Base-by-base conservation (phyloP, 163 green algal genomes). In the Chloromonas sp. region DNA sequence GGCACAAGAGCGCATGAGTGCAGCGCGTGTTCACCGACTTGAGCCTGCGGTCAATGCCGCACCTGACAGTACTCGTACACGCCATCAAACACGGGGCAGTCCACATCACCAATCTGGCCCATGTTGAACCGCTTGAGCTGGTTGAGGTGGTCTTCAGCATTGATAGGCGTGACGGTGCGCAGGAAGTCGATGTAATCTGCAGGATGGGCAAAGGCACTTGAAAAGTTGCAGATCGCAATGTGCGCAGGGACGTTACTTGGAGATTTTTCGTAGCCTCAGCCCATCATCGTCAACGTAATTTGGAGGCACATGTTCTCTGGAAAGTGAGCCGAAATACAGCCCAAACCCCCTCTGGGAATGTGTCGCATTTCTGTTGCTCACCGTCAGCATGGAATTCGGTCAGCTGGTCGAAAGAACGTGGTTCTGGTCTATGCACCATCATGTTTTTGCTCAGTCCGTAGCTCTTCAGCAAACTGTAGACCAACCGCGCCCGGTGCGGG, bases 101-200 rank as follows among this genome's bases (percentile, higher is more conserved):
- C 92, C 2, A 90, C 91, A 83, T 95, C 92, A 1, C 92, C 96
- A 1, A 95, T 94, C 77, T 95, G 91, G 71, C 95, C 96, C 85
- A 98, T 94, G 91, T 99, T 98, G 92, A 98, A 98, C 58, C 95
- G 92, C 58, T 93, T 91, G 84, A 99, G 94, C 88, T 98, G 94
- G 71, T 89, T 91, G 83, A 97, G 90, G 84, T 98, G 95, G 86
- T 99, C 97, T 36, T 98, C 94, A 82, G 98, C 94, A 84, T 96
- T 97, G 84, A 97, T 92, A 0, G 95, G 95, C 0, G 94, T 98
- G 0, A 98, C 95, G 70, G 87, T 92, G 70, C 89, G 92, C 57
- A 99, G 92, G 86, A 98, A 98, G 84, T 95, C 90, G 58, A 98
- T 94, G 89, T 98, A 98, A 59, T 98, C 95, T 98, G 91, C 86